Percentiles rank a stretch among this genome's conserved stretches.
These are phyloP conservation scores for Kuraishia ogatae DNA, from an alignment of 805 yeast genomes.

Conservation along the genomic window DNA sequence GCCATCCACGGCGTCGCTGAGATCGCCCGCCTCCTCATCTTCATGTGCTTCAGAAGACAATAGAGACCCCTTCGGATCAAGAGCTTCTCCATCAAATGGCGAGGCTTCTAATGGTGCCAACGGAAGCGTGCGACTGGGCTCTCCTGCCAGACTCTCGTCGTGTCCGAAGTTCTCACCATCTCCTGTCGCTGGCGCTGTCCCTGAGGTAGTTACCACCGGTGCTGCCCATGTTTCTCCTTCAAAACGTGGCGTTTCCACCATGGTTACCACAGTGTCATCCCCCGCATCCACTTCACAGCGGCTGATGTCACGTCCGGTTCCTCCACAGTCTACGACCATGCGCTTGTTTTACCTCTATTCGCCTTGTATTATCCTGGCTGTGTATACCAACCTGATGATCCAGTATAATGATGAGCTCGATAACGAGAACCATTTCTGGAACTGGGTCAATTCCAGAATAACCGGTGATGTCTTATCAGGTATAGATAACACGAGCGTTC, in stretches of 20 bases:
- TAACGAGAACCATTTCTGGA: slow-evolving; percentile 32
- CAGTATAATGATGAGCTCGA: slow-evolving; percentile 77
- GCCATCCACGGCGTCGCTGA: slow-evolving; percentile 13
- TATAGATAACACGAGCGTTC: slow-evolving; percentile 21
- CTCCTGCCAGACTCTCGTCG: not conserved
- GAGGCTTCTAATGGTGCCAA: not conserved
- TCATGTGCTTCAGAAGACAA: no score
- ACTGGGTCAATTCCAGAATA: slow-evolving; percentile 20
- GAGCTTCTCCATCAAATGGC: not conserved
- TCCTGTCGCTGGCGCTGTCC: no score
- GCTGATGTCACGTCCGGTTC: not conserved
- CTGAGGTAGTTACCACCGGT: no score
- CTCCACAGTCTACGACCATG: slow-evolving; percentile 24
- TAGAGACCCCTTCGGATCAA: not conserved
- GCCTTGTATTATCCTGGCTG: slow-evolving; percentile 90
- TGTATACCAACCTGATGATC: slow-evolving; percentile 88
- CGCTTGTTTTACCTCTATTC: slow-evolving; percentile 75
- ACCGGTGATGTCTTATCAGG: slow-evolving; percentile 1
- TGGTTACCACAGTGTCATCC: not conserved
- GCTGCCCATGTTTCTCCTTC: no score
- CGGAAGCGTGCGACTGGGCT: not conserved
- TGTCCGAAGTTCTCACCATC: not conserved
- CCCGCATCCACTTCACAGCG: not conserved
- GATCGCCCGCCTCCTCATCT: slow-evolving; percentile 7
- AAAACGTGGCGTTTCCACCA: no score